Percentiles rank a stretch among this genome's conserved stretches.
Evolutionary conservation across 306 rosid species (phyloP).

Genomic region (Malus orientalis): DNA sequence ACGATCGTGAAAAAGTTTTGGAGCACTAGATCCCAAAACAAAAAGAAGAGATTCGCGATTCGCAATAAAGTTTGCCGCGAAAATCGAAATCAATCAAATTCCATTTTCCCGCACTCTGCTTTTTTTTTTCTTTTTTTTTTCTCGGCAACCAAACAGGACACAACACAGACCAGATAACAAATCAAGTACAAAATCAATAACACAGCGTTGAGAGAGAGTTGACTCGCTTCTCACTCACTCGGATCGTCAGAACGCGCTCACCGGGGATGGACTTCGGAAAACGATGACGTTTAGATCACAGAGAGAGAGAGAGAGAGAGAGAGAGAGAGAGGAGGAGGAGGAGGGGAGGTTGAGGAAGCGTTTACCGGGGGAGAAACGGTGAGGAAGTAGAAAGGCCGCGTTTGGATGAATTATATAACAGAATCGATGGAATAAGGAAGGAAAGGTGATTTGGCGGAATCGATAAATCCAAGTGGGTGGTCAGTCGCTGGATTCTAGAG

Average conservation of each 20-base stretch:
- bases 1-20: neutral
- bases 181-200: neutral
- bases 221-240: slow-evolving; percentile 5
- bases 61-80: neutral
- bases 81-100: neutral
- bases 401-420: neutral
- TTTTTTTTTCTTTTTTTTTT: slow-evolving; percentile 4
- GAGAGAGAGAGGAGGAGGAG: neutral
- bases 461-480: neutral
- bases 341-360: neutral
- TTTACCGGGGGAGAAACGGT: neutral
- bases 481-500: slow-evolving; percentile 6
- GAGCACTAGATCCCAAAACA: slow-evolving; percentile 24
- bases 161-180: neutral
- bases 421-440: neutral
- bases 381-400: slow-evolving; percentile 18
- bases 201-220: neutral
- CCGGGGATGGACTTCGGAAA: neutral
- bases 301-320: neutral
- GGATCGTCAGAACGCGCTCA: neutral
- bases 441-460: neutral
- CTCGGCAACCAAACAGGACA: slow-evolving; percentile 15
- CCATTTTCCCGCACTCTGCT: slow-evolving; percentile 7
- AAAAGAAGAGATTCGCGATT: neutral
- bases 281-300: neutral